Evolutionary conservation across 768 basidiomycete species (phyloP).

Genomic region (Suillus spraguei): DNA sequence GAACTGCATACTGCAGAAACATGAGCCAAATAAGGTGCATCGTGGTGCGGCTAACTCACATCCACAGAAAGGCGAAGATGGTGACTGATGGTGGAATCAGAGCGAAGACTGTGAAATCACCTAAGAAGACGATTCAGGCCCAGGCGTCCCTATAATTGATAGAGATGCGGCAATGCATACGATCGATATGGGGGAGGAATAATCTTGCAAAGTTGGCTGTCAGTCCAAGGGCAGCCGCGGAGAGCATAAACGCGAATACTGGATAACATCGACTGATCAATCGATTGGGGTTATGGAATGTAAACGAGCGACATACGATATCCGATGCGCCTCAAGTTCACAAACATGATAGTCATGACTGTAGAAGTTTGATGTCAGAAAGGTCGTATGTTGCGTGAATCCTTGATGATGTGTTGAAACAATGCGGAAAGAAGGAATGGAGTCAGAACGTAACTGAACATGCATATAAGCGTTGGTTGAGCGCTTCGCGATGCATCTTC

Average conservation of each 20-base stretch:
- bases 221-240: conserved; percentile 64
- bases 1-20: conserved; percentile 58
- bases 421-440: background rate
- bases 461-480: conserved; percentile 1
- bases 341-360: conserved; percentile 64
- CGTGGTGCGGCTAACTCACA: conserved; percentile 42
- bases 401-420: background rate
- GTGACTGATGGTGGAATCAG: conserved; percentile 67
- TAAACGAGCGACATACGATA: conserved; percentile 43
- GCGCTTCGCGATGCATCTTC: background rate
- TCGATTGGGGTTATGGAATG: conserved; percentile 7
- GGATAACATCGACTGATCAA: conserved; percentile 15
- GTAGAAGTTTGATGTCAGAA: conserved; percentile 11
- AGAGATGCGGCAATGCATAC: conserved; percentile 41
- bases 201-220: conserved; percentile 65
- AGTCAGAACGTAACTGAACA: background rate
- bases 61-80: conserved; percentile 59
- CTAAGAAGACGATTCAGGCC: conserved; percentile 36
- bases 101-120: conserved; percentile 71
- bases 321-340: conserved; percentile 52
- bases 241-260: conserved; percentile 42
- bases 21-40: conserved; percentile 3
- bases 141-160: background rate
- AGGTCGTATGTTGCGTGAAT: background rate
- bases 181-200: conserved; percentile 66